Evolutionary conservation across 2,329 filamentous ascomycete genomes (phyloP), one percentile per base, ranked within the genome.

Genomic region (Lasiodiplodia citricola): DNA sequence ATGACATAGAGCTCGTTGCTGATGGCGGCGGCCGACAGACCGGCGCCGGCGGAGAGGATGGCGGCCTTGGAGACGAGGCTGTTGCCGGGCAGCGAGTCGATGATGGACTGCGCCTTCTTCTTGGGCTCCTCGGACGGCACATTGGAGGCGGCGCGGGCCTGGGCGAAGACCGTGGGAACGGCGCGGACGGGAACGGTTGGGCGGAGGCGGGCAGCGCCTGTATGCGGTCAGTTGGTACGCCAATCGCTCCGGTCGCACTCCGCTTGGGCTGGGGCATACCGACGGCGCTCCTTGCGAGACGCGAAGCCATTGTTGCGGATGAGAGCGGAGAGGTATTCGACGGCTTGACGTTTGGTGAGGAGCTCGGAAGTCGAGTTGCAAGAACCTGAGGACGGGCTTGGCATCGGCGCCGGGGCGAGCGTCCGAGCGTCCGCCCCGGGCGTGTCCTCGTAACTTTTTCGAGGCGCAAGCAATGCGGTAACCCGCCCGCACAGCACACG

Each of bases 1-100:
- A 99, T 88, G 81, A 99, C 94, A 85, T 97, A 98, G 87, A 98
- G 94, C 89, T 99, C 96, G 86, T 97, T 99, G 90, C 92, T 96
- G 85, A 99, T 94, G 79, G 94, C 96, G 81, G 96, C 97, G 82
- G 97, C 88, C 78, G 92, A 94, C 76, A 97, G 84, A 85, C 92
- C 95, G 78, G 96, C 93, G 73, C 91, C 91, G 77, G 93, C 94
- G 80, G 95, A 98, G 78, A 99, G 91, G 81, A 97, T 95, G 79
- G 96, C 96, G 75, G 93, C 94, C 91, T 99, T 99, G 83, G 93
- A 96, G 80, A 97, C 86, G 73, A 97, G 87, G 80, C 88, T 95
- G 88, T 89, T 97, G 77, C 96, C 96, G 78, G 96, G 96, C 67
- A 99, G 88, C 72, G 94, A 87, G 78, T 99, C 94, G 79, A 99